Evolutionary conservation across 768 basidiomycete genomes (phyloP), one percentile per base, ranked within the genome.

Genomic region (Ephemerocybe angulata): DNA sequence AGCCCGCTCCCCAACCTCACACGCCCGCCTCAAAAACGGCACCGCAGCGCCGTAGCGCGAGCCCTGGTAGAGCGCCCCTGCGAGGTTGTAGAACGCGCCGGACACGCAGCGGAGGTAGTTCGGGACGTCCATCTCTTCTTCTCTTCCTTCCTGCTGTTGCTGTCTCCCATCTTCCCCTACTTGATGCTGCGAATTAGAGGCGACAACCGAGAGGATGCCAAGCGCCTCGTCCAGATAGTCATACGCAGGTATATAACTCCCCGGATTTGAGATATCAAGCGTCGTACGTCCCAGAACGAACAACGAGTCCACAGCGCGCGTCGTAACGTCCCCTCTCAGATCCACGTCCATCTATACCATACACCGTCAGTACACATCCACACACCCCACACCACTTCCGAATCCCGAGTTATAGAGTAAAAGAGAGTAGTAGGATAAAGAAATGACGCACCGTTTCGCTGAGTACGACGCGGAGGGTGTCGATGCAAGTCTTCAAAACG

Each of bases 51-150:
- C 86, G 58, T 82, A 75, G 47, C 79, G 77, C 10, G 72, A 76
- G 4, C 78, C 80, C 55, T 89, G 84, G 59, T 88, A 94, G 12
- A 94, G 65, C n/a, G 75, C 72, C 1, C 84, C 85, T 2, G 82
- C 87, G 1, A 87, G 61, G 62, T 87, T 86, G 59, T 90, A 82
- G 59, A 85, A 83, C 2, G 84, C 83, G 4, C 86, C 87, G 5
- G 87, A 88, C 8, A 87, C 70, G 60, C 87, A 90, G 15, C 89
- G 84, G 3, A 79, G 62, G 57, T 81, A 84, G 51, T 87, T 87
- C 0, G 84, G 76, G 3, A 74, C 60, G 27, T 74, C 70, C 1
- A 72, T 30, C 46, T 47, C 44, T 12, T 29, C 41, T 24, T n/a
- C 21, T 17, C 2, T 2, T 3, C 19, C n/a, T 59, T 57, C 57